Base-by-base conservation (phyloP, 2,329 filamentous ascomycete species). In the Calycina marina region DNA sequence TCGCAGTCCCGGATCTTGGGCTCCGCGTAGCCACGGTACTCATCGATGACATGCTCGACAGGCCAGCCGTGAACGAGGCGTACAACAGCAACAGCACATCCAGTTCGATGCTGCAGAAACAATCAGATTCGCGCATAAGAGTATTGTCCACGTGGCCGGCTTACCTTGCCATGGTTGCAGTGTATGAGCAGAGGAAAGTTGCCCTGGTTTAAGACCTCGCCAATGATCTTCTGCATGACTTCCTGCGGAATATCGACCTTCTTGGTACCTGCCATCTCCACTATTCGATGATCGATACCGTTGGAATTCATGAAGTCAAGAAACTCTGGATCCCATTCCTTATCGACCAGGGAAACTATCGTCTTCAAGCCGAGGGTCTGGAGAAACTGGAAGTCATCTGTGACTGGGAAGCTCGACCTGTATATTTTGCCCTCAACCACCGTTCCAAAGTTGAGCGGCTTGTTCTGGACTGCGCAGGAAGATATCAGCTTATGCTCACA, bases 211-310 rank as follows among this genome's bases (percentile, higher is more conserved):
- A 88, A 63, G 25, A 88, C 67, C 25, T 88, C 59, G 9, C 69
- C 61, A 14, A 93, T 63, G 28, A 88, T 83, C 5, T 69, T 60
- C 40, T 68, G 65, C 66, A 93, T 83, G 15, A 74, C 72, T 27
- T 62, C 55, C 5, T 71, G 51, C 1, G 78, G 69, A 20, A 83
- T 83, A 6, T 66, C 65, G 34, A 77, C 64, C 45, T 86, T 85
- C 56, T 94, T 93, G 43, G 92, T 93, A n/a, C 85, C 79, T 40
- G 76, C 71, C 62, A 94, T 80, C 43, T 77, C 69, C 48, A 93
- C 77, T 25, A 81, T 64, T 42, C 74, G 61, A 45, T 92, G 83
- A 27, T 65, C 65, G 48, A 93, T 88, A 39, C 64, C 65, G 43
- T 78, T 72, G 4, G 60, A 54, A 22, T 62, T 51, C 44, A 92